phyloP scores from a whole-genome alignment of 2,329 filamentous ascomycete species.

The Pseudogymnoascus sp. region DNA sequence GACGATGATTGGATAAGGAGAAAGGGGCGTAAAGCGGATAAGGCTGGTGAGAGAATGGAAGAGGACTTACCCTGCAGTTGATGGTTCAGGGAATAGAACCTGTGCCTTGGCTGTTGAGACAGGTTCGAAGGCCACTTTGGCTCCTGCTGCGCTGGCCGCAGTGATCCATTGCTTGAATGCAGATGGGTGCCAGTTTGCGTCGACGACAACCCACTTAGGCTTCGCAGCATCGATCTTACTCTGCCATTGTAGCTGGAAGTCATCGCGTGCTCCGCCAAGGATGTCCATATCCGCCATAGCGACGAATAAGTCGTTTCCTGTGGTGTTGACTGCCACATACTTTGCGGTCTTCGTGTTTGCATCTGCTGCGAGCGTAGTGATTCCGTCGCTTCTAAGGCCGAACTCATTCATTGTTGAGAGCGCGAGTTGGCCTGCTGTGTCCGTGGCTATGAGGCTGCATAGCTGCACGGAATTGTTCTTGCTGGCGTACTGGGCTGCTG shows the following conservation, averaged over 20 bases:
- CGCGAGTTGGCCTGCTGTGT: constrained; percentile 68
- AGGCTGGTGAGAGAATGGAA: too few relatives aligned
- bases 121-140: constrained; percentile 74
- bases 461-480: constrained; percentile 58
- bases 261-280: constrained; percentile 41
- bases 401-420: constrained; percentile 56
- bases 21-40: background rate
- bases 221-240: constrained; percentile 47
- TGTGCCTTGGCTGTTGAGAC: constrained; percentile 76
- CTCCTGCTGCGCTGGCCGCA: constrained; percentile 48
- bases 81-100: constrained; percentile 50
- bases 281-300: constrained; percentile 88
- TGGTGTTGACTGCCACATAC: constrained; percentile 85
- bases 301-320: constrained; percentile 73
- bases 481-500: constrained; percentile 66
- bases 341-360: constrained; percentile 67
- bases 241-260: constrained; percentile 51
- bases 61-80: background rate
- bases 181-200: constrained; percentile 73
- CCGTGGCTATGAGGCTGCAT: constrained; percentile 75
- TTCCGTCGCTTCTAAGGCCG: constrained; percentile 57
- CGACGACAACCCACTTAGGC: constrained; percentile 75
- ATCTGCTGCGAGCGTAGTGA: constrained; percentile 31
- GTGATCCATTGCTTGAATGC: constrained; percentile 62
- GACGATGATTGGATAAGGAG: background rate